phyloP scores from a whole-genome alignment of 208 protist species.

The Acanthamoeba triangularis region DNA sequence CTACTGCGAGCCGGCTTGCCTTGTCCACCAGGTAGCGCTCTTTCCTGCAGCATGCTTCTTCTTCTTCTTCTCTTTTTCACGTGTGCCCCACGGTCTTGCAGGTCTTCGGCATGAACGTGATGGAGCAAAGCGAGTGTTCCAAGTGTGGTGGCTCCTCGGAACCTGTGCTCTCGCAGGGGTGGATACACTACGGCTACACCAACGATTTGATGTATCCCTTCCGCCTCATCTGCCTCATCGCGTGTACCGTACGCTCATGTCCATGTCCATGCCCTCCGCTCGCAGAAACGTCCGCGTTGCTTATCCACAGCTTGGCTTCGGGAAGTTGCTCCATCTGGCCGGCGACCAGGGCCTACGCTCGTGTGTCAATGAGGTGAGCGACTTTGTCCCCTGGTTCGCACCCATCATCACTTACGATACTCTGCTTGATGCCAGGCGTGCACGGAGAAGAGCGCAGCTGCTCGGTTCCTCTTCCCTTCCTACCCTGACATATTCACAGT shows the following conservation, averaged over 20 bases:
- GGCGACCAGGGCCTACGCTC: background rate
- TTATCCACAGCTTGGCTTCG: background rate
- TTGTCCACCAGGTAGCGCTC: background rate
- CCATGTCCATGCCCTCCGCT: too few species aligned
- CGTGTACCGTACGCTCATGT: background rate
- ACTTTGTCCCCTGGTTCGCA: background rate
- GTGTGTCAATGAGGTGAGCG: background rate
- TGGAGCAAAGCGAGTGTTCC: conserved; percentile 4
- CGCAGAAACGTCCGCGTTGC: background rate
- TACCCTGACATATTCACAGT: conserved; percentile 26
- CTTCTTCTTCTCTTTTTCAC: background rate
- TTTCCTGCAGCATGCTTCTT: too few species aligned
- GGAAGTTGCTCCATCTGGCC: background rate
- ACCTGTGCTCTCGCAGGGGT: background rate
- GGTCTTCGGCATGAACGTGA: conserved; percentile 35
- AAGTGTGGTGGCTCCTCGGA: background rate
- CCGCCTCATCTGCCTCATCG: too few species aligned
- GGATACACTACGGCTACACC: conserved; percentile 24
- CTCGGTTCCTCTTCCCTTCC: background rate
- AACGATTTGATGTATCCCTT: background rate
- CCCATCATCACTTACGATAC: background rate
- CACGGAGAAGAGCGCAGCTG: background rate
- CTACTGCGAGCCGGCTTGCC: background rate
- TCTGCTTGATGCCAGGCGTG: background rate
- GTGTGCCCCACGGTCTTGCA: background rate